phyloP scores from a whole-genome alignment of 2,329 filamentous ascomycete species.

The Didymella pinodella region DNA sequence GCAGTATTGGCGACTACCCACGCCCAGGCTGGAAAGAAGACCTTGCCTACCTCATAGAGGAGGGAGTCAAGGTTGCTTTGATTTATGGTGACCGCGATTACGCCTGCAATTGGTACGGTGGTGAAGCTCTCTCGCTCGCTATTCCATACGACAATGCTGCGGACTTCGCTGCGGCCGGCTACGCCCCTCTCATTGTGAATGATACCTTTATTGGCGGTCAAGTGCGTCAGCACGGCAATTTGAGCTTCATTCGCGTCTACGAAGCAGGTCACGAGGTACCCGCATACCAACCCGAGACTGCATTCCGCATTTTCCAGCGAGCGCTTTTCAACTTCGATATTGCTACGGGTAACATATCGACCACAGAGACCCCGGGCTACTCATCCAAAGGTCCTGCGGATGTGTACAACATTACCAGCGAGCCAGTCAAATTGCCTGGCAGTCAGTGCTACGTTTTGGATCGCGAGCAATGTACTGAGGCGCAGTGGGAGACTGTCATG shows the following conservation, averaged over 20 bases:
- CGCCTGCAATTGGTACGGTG: slow-evolving; percentile 72
- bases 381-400: slow-evolving; percentile 46
- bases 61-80: slow-evolving; percentile 44
- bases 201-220: slow-evolving; percentile 72
- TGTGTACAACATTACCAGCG: slow-evolving; percentile 57
- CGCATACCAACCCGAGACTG: slow-evolving; percentile 57
- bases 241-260: slow-evolving; percentile 61
- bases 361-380: slow-evolving; percentile 51
- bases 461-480: slow-evolving; percentile 38
- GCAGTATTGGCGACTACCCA: slow-evolving; percentile 57
- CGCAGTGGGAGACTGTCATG: slow-evolving; percentile 45
- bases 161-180: slow-evolving; percentile 71
- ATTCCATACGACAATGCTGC: slow-evolving; percentile 62
- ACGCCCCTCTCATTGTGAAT: slow-evolving; percentile 75
- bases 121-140: slow-evolving; percentile 71
- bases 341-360: slow-evolving; percentile 60
- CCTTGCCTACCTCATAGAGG: slow-evolving; percentile 63
- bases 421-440: slow-evolving; percentile 51
- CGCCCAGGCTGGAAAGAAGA: slow-evolving; percentile 59
- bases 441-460: slow-evolving; percentile 49
- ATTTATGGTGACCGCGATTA: slow-evolving; percentile 51
- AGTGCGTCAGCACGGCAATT: slow-evolving; percentile 78
- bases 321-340: slow-evolving; percentile 61
- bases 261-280: slow-evolving; percentile 61
- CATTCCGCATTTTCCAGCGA: slow-evolving; percentile 62